A percentile compares a stretch with the other conserved stretches of the same genome.
These are phyloP conservation scores for Chalciporus sphaerocephalus DNA, from an alignment of 768 basidiomycete species.

Conservation along the genomic window DNA sequence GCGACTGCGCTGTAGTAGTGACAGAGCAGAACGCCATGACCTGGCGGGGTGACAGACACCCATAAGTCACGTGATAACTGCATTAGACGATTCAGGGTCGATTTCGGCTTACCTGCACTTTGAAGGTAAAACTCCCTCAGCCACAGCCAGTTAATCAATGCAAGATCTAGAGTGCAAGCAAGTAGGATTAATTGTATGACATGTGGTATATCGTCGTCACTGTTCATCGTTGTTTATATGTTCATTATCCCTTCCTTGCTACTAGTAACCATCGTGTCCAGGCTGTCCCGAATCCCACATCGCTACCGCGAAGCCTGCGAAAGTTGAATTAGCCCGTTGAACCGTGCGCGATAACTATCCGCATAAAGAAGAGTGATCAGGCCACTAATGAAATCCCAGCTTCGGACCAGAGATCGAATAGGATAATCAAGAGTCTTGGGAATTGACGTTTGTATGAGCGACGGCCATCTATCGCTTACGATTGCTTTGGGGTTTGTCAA, in stretches of 20 bases:
- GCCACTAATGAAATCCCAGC: constrained; percentile 61
- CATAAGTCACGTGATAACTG: constrained; percentile 21
- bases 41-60: no score
- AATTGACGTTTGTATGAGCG: constrained; percentile 77
- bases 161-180: constrained; percentile 10
- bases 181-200: constrained; percentile 11
- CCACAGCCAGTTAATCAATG: not conserved
- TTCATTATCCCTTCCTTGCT: not conserved
- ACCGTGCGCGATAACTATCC: constrained; percentile 42
- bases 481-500: constrained; percentile 89
- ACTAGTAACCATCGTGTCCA: not conserved
- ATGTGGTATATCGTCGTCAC: constrained; percentile 17
- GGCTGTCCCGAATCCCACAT: not conserved
- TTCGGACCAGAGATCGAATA: constrained; percentile 61
- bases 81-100: not conserved
- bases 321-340: constrained; percentile 38
- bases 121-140: no score
- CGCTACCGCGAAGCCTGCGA: constrained; percentile 35
- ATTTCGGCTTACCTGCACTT: no score
- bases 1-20: not conserved
- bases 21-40: no score
- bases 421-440: constrained; percentile 87
- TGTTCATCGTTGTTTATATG: not conserved
- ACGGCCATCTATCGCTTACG: constrained; percentile 81
- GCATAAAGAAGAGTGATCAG: constrained; percentile 46